Conservation (phyloP, 2,329 filamentous ascomycete genomes). For the Corynespora cassiicola region DNA sequence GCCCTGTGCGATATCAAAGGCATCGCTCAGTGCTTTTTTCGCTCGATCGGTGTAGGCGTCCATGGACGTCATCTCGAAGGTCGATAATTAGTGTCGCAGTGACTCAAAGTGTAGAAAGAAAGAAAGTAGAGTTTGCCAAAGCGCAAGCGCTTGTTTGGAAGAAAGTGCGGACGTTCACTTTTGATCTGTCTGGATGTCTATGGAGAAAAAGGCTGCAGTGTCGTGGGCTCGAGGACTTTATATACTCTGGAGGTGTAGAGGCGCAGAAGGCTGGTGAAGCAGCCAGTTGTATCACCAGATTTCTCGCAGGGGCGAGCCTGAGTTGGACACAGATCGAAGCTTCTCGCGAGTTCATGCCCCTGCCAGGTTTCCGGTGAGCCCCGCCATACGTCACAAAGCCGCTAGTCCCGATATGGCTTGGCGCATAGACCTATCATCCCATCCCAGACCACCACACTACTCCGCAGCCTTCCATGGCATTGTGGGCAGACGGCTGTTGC, state of each 20-base stretch:
- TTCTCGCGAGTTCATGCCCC: constrained; percentile 28
- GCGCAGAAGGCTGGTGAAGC: constrained; percentile 23
- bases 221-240: constrained; percentile 22
- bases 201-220: constrained; percentile 5
- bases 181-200: constrained; percentile 23
- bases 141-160: constrained; percentile 12
- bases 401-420: background rate
- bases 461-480: too few relatives aligned
- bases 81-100: constrained; percentile 21
- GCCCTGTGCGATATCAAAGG: constrained; percentile 85
- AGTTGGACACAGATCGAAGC: constrained; percentile 30
- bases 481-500: too few relatives aligned
- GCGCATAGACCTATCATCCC: background rate
- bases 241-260: constrained; percentile 24
- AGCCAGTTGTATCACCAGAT: constrained; percentile 31
- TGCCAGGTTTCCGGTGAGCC: constrained; percentile 17
- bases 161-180: constrained; percentile 9
- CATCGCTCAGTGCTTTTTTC: constrained; percentile 86
- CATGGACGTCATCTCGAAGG: constrained; percentile 69
- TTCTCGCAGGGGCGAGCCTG: constrained; percentile 26
- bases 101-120: constrained; percentile 17
- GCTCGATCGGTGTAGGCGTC: constrained; percentile 96
- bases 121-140: constrained; percentile 21
- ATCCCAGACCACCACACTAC: constrained; percentile 1
- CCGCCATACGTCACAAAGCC: constrained; percentile 5